Evolutionary conservation across 2,329 filamentous ascomycete genomes (phyloP), one percentile per base, ranked within the genome.

Genomic region (Blumeria graminis): DNA sequence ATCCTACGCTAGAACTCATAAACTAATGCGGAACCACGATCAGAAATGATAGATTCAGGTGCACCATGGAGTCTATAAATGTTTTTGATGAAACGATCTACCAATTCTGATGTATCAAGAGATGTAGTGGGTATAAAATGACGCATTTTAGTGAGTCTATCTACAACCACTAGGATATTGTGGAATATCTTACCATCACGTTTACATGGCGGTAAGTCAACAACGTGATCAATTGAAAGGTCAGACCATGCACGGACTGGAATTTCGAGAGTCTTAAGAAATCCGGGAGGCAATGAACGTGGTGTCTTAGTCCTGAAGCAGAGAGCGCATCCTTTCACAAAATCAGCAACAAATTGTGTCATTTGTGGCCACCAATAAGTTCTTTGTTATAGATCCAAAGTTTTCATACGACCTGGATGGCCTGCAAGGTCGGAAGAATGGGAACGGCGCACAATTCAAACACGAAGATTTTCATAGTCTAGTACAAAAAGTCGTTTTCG

Each of bases 1-100:
- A 45, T 11, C 8, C 36, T 8, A 39, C 14, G 36, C 8, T 14
- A 39, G 14, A 39, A 39, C 8, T 39, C 36, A 8, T 8, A 39
- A 39, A 39, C 43, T 14, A 46, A 46, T 46, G 11, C 10, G 7
- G 43, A 46, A 16, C 43, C 46, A 22, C 22, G 28, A 50, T 22
- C 46, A 22, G 33, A 50, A n/a, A 50, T 33, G n/a, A 50, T 50
- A 8, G 46, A 50, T 22, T 58, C 51, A 3, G 52, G 57, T n/a
- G 55, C 35, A n/a, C 51, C 52, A 39, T 59, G 43, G 4, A 46
- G n/a, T n/a, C n/a, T n/a, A n/a, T n/a, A n/a, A n/a, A n/a, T n/a
- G n/a, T n/a, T n/a, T n/a, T n/a, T n/a, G 34, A 39, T 39, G 36
- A 45, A 45, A 45, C 41, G 18, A 9, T 45, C 41, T n/a, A 45